These are phyloP conservation scores for Verbascum thapsus DNA, from an alignment of 257 asterid species.

Conservation along the genomic window DNA sequence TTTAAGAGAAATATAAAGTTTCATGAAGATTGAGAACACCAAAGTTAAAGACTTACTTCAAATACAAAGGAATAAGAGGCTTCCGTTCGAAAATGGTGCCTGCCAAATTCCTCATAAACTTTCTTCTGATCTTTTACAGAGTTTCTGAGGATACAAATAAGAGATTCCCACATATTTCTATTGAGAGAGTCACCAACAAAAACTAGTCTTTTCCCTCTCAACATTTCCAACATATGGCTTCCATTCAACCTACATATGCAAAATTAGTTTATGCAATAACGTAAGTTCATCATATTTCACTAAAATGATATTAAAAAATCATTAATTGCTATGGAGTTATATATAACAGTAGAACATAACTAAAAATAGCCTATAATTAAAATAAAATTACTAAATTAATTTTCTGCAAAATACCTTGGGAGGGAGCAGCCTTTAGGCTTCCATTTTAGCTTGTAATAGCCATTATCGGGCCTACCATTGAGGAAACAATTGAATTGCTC, in stretches of 20 bases:
- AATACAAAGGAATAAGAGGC: conserved; percentile 66
- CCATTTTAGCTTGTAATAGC: conserved; percentile 68
- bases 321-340: no score
- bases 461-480: conserved; percentile 80
- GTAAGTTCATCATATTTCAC: no score
- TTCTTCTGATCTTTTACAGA: conserved; percentile 53
- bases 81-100: conserved; percentile 55
- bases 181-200: conserved; percentile 80
- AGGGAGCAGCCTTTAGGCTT: conserved; percentile 78
- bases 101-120: conserved; percentile 66
- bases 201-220: conserved; percentile 66
- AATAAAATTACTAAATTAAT: conserved; percentile 22
- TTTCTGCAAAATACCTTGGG: conserved; percentile 61
- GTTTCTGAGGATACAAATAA: conserved; percentile 54
- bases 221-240: conserved; percentile 59
- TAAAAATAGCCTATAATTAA: no score
- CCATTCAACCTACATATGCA: conserved; percentile 55
- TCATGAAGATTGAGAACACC: background rate
- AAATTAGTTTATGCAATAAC: background rate
- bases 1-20: background rate
- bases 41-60: conserved; percentile 43
- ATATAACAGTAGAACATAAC: no score
- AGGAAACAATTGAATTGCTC: conserved; percentile 83
- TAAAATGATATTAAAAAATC: no score
- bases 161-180: conserved; percentile 60